phyloP scores from a whole-genome alignment of 2,329 filamentous ascomycete genomes.

The Aspergillus texensis region DNA sequence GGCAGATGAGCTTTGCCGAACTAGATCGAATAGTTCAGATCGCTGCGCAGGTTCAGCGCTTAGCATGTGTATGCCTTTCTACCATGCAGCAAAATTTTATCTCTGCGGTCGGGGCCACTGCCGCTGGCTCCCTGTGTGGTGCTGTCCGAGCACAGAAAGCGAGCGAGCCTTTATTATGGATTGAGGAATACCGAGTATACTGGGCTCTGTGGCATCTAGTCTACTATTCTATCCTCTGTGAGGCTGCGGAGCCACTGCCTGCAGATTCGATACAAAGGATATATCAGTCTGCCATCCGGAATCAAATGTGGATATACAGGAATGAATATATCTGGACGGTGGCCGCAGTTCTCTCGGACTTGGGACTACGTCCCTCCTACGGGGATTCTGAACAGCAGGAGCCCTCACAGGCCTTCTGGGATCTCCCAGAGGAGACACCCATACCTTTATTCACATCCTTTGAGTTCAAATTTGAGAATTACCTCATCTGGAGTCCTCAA shows the following conservation, averaged over 20 bases:
- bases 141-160: not conserved
- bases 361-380: not conserved
- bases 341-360: not conserved
- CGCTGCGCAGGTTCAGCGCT: not conserved
- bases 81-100: not conserved
- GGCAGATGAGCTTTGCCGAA: not conserved
- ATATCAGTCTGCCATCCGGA: not conserved
- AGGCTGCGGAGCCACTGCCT: not conserved
- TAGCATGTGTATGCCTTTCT: not conserved
- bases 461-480: not conserved
- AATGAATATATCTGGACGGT: not conserved
- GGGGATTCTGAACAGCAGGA: not conserved
- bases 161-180: not conserved
- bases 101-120: not conserved
- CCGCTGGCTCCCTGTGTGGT: not conserved
- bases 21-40: not conserved
- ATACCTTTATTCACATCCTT: not conserved
- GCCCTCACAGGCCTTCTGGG: not conserved
- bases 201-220: not conserved
- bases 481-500: not conserved
- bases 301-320: not conserved
- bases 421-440: not conserved
- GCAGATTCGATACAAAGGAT: not conserved
- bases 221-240: not conserved
- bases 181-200: not conserved